A percentile compares a stretch with the other conserved stretches of the same genome.
Evolutionary conservation across 2,329 filamentous ascomycete species (phyloP).

Genomic region (Pseudomassariella vexata): DNA sequence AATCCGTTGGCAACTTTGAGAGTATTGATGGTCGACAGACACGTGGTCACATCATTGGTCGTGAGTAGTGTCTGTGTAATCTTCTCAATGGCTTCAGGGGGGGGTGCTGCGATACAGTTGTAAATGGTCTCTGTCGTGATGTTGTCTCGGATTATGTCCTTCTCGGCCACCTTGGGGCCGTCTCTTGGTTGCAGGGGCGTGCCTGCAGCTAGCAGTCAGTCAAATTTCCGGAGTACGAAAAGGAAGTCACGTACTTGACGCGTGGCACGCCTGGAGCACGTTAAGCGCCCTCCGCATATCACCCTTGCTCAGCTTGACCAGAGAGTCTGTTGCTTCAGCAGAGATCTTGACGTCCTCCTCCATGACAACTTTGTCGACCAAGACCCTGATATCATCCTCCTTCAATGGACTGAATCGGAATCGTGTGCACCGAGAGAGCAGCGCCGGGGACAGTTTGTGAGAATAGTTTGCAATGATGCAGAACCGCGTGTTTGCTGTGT

Average conservation of each 20-base stretch:
- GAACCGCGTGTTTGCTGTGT: slow-evolving; percentile 95
- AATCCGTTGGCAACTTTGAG: slow-evolving; percentile 82
- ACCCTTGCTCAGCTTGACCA: slow-evolving; percentile 84
- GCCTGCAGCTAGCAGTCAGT: slow-evolving; percentile 44
- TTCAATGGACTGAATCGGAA: slow-evolving; percentile 95
- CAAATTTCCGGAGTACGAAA: no score
- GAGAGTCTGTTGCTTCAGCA: slow-evolving; percentile 70
- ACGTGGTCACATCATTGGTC: slow-evolving; percentile 83
- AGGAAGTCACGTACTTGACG: slow-evolving; percentile 78
- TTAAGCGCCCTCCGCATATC: slow-evolving; percentile 96
- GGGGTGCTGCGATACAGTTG: slow-evolving; percentile 93
- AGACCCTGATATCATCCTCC: slow-evolving; percentile 72
- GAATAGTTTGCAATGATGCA: slow-evolving; percentile 99
- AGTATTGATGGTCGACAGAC: slow-evolving; percentile 79
- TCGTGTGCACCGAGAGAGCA: slow-evolving; percentile 87
- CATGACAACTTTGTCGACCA: slow-evolving; percentile 86
- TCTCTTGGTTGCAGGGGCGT: slow-evolving; percentile 61
- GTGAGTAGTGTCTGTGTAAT: slow-evolving; percentile 80
- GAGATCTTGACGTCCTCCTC: slow-evolving; percentile 84
- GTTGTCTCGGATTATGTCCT: slow-evolving; percentile 65
- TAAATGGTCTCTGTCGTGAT: slow-evolving; percentile 93
- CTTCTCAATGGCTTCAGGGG: slow-evolving; percentile 78
- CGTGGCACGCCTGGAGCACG: slow-evolving; percentile 93
- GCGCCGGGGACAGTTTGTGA: slow-evolving; percentile 89
- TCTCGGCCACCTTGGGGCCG: slow-evolving; percentile 52